Evolutionary conservation across 2,329 filamentous ascomycete genomes (phyloP), one percentile per base, ranked within the genome.

Genomic region (Anthostomella pinea): DNA sequence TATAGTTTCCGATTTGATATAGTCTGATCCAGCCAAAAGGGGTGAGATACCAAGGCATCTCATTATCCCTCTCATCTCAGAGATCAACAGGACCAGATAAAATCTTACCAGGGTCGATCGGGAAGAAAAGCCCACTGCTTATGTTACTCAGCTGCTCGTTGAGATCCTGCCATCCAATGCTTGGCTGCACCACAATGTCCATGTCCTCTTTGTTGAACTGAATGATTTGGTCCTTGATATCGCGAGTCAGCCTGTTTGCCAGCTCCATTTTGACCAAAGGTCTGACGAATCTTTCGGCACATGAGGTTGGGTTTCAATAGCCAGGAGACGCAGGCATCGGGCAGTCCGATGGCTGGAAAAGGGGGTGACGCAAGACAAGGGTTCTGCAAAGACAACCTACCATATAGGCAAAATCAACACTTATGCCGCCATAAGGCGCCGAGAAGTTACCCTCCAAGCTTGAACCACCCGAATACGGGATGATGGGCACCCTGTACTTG

Each of bases 371-470:
- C n/a, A n/a, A n/a, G n/a, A n/a, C n/a, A n/a, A n/a, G n/a, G n/a
- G n/a, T n/a, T n/a, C n/a, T n/a, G n/a, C n/a, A n/a, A n/a, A n/a
- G n/a, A n/a, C n/a, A 17, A 8, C 48, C 41, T 34, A 51, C 48
- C 90, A 96, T 96, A 54, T 79, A 79, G 1, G 80, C 78, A 59
- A 96, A 96, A 57, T 96, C 90, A 33, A 96, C 85, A 48, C 86
- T 91, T 56, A 96, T 78, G 9, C 90, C 90, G 9, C 89, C 89
- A 56, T 83, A 85, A 0, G 88, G 87, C 10, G 89, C 87, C 0
- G 87, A 86, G 62, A 95, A 95, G 59, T 95, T 93, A 10, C 85
- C 90, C 61, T 96, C 90, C 0, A 96, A 69, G 48, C 85, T 91
- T 0, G 87, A 85, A 10, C 89, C 90, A 3, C 88, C 89, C 1